A percentile compares a stretch with the other conserved stretches of the same genome.
phyloP scores from a whole-genome alignment of 148 eudicot genomes.

The Heliosperma pusillum region DNA sequence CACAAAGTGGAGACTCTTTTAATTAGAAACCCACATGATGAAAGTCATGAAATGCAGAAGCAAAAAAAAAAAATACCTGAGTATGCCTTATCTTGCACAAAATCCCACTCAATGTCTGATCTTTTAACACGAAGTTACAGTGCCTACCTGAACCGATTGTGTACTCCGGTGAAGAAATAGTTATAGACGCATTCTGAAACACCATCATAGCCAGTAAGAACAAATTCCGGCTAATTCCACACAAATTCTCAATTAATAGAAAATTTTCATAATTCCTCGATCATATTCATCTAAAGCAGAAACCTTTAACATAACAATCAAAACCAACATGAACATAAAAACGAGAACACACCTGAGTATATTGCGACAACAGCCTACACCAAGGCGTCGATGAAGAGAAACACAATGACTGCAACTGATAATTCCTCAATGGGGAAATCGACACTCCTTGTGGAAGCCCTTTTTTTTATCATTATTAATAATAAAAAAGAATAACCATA shows the following conservation, averaged over 20 bases:
- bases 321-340: background rate
- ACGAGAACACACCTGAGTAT: constrained; percentile 41
- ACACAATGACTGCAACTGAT: constrained; percentile 36
- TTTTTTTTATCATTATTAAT: constrained; percentile 7
- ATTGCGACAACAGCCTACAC: constrained; percentile 77
- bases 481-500: background rate
- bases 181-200: constrained; percentile 52
- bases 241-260: background rate
- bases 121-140: constrained; percentile 50
- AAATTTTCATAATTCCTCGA: background rate
- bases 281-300: background rate
- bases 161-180: constrained; percentile 41
- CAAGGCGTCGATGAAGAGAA: constrained; percentile 51
- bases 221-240: constrained; percentile 1
- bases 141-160: constrained; percentile 64
- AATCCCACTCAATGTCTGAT: constrained; percentile 44
- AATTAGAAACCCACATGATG: background rate
- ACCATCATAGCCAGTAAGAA: constrained; percentile 14
- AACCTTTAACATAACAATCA: background rate
- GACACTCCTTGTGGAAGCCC: constrained; percentile 38
- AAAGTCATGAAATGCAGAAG: background rate
- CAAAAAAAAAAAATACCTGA: constrained; percentile 44
- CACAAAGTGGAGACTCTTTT: background rate
- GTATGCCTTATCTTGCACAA: constrained; percentile 57
- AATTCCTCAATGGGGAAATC: constrained; percentile 38